Evolutionary conservation across 768 basidiomycete genomes (phyloP), one percentile per base, ranked within the genome.

Genomic region (Boletellus sp.): DNA sequence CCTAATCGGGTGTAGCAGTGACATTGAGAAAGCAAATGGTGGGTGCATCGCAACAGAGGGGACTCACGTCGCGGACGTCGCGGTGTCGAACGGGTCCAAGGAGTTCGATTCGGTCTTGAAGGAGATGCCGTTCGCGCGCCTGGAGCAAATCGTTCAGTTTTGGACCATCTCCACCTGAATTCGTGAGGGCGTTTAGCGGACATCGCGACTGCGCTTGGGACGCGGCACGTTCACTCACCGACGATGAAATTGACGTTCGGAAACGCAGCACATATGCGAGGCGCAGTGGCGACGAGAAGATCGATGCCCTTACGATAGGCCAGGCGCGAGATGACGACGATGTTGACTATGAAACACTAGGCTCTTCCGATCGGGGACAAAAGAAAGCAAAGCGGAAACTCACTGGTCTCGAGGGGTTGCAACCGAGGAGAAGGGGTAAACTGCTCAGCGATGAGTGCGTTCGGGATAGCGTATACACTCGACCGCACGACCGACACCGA

Each of bases 221-320:
- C 6, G 9, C 28, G 35, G 4, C 7, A 17, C 12, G 32, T 9
- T 17, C 26, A 35, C 60, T 17, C 48, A 87, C 91, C 94, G 26
- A 99, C 78, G 38, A 98, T 70, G 59, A 98, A 96, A 36, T 83
- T 81, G 42, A 98, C 91, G 53, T 93, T 80, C 0, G 92, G 89
- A 64, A 91, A 95, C 0, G 79, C 72, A 1, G 78, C 77, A 59
- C 95, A 98, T 49, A 99, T 90, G 20, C 84, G 80, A 0, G 96
- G 96, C 0, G 92, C 90, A 0, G 90, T 87, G 1, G 92, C 93
- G 0, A 98, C 89, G 6, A 99, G 80, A 3, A 99, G 80, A 63
- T 99, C 96, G 45, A 99, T 85, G 1, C 96, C 96, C 72, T 98
- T 99, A 42, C 96, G 81, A 61, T 98, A 97, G 0, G 89, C 92